Evolutionary conservation across 208 protist genomes (phyloP).

Genomic region (Herpetomonas muscarum): DNA sequence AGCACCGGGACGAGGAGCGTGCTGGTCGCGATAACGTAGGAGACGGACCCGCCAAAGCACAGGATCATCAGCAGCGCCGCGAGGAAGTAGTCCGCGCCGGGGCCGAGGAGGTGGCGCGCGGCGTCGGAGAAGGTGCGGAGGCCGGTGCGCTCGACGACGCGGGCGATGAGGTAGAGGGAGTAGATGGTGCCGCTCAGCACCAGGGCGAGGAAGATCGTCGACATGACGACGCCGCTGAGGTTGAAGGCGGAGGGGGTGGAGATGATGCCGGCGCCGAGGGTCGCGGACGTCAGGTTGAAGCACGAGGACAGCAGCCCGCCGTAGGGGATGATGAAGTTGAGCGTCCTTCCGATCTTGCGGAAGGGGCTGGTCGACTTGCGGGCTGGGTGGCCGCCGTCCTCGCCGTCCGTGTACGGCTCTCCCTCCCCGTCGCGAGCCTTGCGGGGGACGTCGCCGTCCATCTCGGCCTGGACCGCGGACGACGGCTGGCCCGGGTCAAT

Average conservation of each 20-base stretch:
- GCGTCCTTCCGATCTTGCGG: slow-evolving; percentile 2
- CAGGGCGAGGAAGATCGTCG: slow-evolving; percentile 38
- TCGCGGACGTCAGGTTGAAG: slow-evolving; percentile 46
- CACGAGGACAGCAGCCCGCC: slow-evolving; percentile 35
- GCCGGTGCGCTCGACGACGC: slow-evolving; percentile 26
- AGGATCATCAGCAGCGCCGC: slow-evolving; percentile 39
- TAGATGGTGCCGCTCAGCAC: slow-evolving; percentile 35
- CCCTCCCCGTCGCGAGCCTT: too few relatives aligned
- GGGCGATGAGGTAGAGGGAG: slow-evolving; percentile 48
- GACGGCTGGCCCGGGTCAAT: too few relatives aligned
- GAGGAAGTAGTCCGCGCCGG: slow-evolving; percentile 40
- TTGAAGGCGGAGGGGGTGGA: slow-evolving; percentile 51
- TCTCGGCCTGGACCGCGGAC: too few relatives aligned
- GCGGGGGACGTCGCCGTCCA: too few relatives aligned
- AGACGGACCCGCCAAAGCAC: slow-evolving; percentile 47
- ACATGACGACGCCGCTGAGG: slow-evolving; percentile 43
- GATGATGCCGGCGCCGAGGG: slow-evolving; percentile 66
- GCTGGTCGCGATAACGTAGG: slow-evolving; percentile 53
- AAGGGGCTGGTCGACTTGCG: slow-evolving; percentile 8
- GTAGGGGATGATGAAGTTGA: slow-evolving; percentile 38
- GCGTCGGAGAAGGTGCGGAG: slow-evolving; percentile 34
- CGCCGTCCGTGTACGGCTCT: too few relatives aligned
- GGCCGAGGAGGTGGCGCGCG: slow-evolving; percentile 41
- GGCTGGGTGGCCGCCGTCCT: slow-evolving; percentile 15
- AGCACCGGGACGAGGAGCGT: slow-evolving; percentile 40